These are phyloP conservation scores for Zygosaccharomyces kombuchaensis DNA, from an alignment of 805 yeast genomes.

Conservation along the genomic window DNA sequence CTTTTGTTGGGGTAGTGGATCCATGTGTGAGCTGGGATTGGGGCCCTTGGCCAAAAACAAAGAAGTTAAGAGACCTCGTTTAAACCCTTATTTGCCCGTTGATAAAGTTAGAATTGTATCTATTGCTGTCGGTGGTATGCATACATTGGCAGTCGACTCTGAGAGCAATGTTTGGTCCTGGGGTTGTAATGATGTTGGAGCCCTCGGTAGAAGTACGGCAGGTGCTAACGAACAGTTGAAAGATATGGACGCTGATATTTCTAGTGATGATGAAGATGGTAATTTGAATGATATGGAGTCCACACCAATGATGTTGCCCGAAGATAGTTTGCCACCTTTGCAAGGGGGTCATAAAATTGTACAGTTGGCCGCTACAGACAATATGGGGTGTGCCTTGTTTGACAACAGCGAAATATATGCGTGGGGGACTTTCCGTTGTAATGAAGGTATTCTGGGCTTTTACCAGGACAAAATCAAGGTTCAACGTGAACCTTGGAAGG, in stretches of 20 bases:
- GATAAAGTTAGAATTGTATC: slow-evolving; percentile 73
- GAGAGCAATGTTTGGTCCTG: slow-evolving; percentile 89
- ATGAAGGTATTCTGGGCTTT: slow-evolving; percentile 81
- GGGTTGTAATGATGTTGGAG: slow-evolving; percentile 95
- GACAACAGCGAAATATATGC: slow-evolving; percentile 87
- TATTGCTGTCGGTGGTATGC: slow-evolving; percentile 95
- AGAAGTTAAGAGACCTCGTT: slow-evolving; percentile 92
- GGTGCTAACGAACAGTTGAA: slow-evolving; percentile 58
- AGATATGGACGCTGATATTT: slow-evolving; percentile 57
- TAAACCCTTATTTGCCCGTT: slow-evolving; percentile 67
- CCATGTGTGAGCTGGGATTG: slow-evolving; percentile 96
- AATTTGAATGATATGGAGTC: slow-evolving; percentile 86
- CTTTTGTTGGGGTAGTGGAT: slow-evolving; percentile 94
- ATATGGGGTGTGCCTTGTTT: slow-evolving; percentile 73
- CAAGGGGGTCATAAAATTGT: slow-evolving; percentile 51
- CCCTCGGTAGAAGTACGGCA: slow-evolving; percentile 81
- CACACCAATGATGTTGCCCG: slow-evolving; percentile 68
- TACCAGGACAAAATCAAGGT: slow-evolving; percentile 59
- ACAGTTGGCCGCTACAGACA: slow-evolving; percentile 88
- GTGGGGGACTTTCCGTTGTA: slow-evolving; percentile 96
- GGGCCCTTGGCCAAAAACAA: slow-evolving; percentile 91
- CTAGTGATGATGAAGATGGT: slow-evolving; percentile 69
- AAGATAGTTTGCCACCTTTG: slow-evolving; percentile 60
- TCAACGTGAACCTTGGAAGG: slow-evolving; percentile 65
- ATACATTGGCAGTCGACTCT: slow-evolving; percentile 74